Evolutionary conservation across 805 yeast species (phyloP), one percentile per base, ranked within the genome.

Genomic region (Hanseniaspora hatyaiensis): DNA sequence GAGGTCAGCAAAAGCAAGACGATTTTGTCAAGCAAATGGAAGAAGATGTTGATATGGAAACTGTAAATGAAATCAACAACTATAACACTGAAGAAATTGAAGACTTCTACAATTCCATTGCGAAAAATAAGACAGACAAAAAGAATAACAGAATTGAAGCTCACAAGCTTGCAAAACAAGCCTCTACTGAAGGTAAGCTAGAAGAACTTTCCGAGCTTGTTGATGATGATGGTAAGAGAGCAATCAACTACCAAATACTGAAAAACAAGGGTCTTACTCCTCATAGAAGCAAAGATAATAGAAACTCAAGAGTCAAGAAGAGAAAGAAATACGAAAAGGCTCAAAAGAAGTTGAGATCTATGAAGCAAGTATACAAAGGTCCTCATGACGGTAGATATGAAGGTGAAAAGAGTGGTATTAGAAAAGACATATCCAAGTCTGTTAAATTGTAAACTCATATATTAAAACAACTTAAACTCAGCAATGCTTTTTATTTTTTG

Each of bases 271-370:
- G 98, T 60, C 77, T 92, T 53, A 88, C 96, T 1, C 89, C 94
- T 16, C 82, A 80, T 64, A 75, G 95, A 63, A 82, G 84, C 71
- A 92, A 92, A 73, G 96, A 85, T 54, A 78, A 83, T 71, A 77
- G 96, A 67, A 92, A 92, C 64, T 77, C 97, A 36, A 81, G 98
- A 68, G 97, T 92, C 58, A 92, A 92, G 74, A 92, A 89, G 94
- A 82, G 98, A 73, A 84, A 80, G 78, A 85, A 85, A 77, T 92
- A 83, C 70, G 97, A 86, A 54, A 73, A 76, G 63, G 98, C 98
- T 24, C 79, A 86, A 70, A 89, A 86, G 85, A 86, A 86, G 65
- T 80, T 92, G 65, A 79, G 80, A 60, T 82, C 95, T 47, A 82
- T 84, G 54, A 81, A 95, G 64, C 85, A 84, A 47, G 96, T 87